Evolutionary conservation across 495 filamentous ascomycete genomes (phyloP), one percentile per base, ranked within the genome.

Genomic region (Penicillium coffeae): DNA sequence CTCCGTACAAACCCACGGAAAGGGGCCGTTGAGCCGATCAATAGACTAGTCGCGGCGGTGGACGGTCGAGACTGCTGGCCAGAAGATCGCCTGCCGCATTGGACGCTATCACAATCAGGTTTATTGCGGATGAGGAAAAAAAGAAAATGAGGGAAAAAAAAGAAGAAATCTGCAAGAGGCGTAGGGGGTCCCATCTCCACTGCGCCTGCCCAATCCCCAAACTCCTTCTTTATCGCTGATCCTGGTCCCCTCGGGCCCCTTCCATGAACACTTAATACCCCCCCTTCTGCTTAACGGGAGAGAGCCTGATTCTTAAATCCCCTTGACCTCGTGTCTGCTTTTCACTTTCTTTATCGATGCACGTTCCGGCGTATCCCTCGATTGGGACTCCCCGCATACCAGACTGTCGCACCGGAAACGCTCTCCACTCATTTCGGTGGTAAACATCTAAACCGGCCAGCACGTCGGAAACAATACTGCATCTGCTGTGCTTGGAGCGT

Each of bases 371-470:
- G 35, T 13, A 37, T 37, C 38, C 38, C 20, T 22, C 38, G 38
- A 16, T 41, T 41, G 25, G 9, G n/a, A 21, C 38, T 13, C 38
- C 38, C 38, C 38, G 38, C 38, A 41, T 41, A 21, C 38, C 38
- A 22, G 15, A 16, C 10, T 13, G 38, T 41, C 20, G 38, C 19
- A 41, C 38, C n/a, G 38, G 10, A 7, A 41, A 41, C 8, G 9
- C 9, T 7, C 7, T n/a, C n/a, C 19, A 13, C 9, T 22, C 8
- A 41, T 41, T 41, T 37, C 15, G 35, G 35, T 4, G 5, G 20
- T 12, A 19, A 30, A 30, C 25, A 30, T 30, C 15, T 6, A 41
- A 41, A 41, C 20, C 20, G 19, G 9, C n/a, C n/a, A n/a, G n/a
- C n/a, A n/a, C n/a, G n/a, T n/a, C n/a, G n/a, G n/a, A n/a, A n/a